Conservation (phyloP, 371 early-diverging fungal species). For the Mucor mucedo region DNA sequence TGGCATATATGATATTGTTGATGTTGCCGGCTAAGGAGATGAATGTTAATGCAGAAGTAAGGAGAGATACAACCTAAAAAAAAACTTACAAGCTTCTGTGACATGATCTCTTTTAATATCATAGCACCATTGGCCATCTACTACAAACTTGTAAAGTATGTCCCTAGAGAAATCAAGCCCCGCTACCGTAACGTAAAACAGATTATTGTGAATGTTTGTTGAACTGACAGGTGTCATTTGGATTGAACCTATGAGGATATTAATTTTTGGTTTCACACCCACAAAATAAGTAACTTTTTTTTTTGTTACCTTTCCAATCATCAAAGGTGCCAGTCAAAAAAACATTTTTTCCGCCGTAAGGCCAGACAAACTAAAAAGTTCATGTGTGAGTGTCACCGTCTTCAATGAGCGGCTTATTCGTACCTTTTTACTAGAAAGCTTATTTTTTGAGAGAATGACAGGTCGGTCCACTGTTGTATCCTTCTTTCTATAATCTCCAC, state of each 20-base stretch:
- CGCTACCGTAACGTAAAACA: constrained; percentile 5
- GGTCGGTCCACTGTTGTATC: background rate
- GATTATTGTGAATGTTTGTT: background rate
- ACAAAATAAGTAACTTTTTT: background rate
- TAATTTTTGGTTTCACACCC: constrained; percentile 11
- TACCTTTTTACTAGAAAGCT: constrained; percentile 1
- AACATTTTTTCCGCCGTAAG: constrained; percentile 50
- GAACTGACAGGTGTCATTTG: constrained; percentile 17
- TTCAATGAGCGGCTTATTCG: background rate
- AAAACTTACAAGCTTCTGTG: constrained; percentile 1
- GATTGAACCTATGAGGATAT: constrained; percentile 2
- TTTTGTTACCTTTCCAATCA: constrained; percentile 49
- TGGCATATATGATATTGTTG: constrained; percentile 43
- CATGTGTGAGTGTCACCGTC: background rate
- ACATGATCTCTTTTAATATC: constrained; percentile 30
- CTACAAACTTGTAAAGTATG: constrained; percentile 46
- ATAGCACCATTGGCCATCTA: constrained; percentile 51
- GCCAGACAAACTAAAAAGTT: constrained; percentile 44
- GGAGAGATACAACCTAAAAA: background rate
- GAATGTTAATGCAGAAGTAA: constrained; percentile 1
- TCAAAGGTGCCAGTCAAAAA: constrained; percentile 58
- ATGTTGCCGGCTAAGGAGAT: constrained; percentile 33
- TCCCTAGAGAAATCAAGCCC: constrained; percentile 34
- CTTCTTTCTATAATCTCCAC: background rate
- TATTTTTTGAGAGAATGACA: background rate